Base-by-base conservation (phyloP, 169 alveolate genomes). In the Plasmodium vivax region DNA sequence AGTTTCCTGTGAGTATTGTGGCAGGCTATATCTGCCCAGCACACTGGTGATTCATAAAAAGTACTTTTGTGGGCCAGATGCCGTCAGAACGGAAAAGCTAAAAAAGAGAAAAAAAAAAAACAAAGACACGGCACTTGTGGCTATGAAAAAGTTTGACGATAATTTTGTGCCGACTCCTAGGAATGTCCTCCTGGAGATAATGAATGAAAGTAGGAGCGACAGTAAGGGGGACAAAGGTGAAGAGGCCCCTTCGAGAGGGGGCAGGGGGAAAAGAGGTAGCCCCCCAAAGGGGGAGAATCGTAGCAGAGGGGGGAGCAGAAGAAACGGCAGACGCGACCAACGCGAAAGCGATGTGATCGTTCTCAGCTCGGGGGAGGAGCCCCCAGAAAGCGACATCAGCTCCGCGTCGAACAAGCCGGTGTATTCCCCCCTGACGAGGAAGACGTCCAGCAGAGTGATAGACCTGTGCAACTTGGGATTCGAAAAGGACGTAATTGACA, bases 11-110 rank as follows among this genome's bases (percentile, higher is more conserved):
- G 98, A 97, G 94, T 97, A 97, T 96, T 98, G 99, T 84, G 98
- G 97, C 4, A 96, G 98, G 38, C 93, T 97, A 85, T 98, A 92
- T 93, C 93, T 97, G 85, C 97, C 96, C 32, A 96, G 93, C 77
- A 97, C 96, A 92, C 96, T 98, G 47, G 58, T 68, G 23, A 36
- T 96, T 51, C 99, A 98, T 88, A 98, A 96, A 74, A 96, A 93
- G 75, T 97, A 98, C 82, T 97, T 97, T 94, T 98, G 99, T 84
- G 99, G 99, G 0, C 99, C 99, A 3, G 96, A 92, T 34, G 98
- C 99, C 7, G 96, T 91, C 73, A 95, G 98, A 58, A 98, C 99
- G 2, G 98, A 96, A 73, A 97, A 97, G 94, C 98, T 97, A 93
- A 92, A 96, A 79, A 94, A 97, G 91, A 96, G 98, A 77, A 97